phyloP scores from a whole-genome alignment of 1,139 yeast genomes.

The Yamadazyma aaseri region DNA sequence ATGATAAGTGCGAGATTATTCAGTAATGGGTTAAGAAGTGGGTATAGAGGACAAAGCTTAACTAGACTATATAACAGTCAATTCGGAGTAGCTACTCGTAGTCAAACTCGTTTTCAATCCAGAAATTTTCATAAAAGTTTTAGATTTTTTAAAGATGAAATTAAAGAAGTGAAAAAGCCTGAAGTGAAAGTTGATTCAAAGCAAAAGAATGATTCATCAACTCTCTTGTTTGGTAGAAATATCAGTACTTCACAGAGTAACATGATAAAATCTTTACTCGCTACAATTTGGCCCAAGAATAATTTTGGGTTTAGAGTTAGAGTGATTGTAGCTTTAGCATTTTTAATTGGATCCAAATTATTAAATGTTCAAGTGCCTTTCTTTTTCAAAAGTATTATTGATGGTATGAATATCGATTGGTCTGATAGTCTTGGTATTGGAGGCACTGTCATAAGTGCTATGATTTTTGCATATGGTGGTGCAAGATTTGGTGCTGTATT shows the following conservation, averaged over 20 bases:
- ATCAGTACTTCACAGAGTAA: constrained; percentile 52
- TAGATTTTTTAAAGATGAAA: too few relatives aligned
- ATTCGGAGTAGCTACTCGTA: too few relatives aligned
- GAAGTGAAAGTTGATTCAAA: too few relatives aligned
- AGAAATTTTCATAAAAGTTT: too few relatives aligned
- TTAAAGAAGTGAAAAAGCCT: too few relatives aligned
- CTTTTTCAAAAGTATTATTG: constrained; percentile 84
- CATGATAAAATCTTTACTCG: constrained; percentile 60
- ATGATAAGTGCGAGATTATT: too few relatives aligned
- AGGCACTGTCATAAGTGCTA: constrained; percentile 63
- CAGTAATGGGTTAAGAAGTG: too few relatives aligned
- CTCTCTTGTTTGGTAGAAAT: constrained; percentile 23
- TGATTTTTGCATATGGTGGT: constrained; percentile 86
- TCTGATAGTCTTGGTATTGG: constrained; percentile 57
- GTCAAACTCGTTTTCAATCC: too few relatives aligned
- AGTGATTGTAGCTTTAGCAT: constrained; percentile 69
- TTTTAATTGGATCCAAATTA: constrained; percentile 77
- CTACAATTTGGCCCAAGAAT: constrained; percentile 88
- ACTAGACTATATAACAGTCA: too few relatives aligned
- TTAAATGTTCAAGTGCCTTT: constrained; percentile 95
- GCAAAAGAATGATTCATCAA: constrained; percentile 8
- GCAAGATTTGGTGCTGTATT: constrained; percentile 93
- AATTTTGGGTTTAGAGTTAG: constrained; percentile 69
- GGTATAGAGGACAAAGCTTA: too few relatives aligned
- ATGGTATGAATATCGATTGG: constrained; percentile 93